phyloP scores from a whole-genome alignment of 2,329 filamentous ascomycete species.

The Scytalidium sp. region DNA sequence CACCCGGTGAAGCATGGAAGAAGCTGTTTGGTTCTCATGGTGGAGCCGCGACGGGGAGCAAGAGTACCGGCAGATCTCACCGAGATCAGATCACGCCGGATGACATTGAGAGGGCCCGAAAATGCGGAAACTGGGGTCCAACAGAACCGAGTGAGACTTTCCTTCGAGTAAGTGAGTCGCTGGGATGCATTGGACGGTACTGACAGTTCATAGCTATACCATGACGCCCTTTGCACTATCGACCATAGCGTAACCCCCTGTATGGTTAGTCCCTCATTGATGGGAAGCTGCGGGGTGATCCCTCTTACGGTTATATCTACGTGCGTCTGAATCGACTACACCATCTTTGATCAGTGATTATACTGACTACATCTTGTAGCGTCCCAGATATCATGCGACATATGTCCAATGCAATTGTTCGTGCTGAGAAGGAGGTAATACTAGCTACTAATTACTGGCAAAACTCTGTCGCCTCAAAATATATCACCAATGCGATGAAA shows the following conservation, averaged over 20 bases:
- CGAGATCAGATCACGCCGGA: slow-evolving; percentile 25
- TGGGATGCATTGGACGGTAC: not conserved
- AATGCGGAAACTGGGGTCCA: slow-evolving; percentile 67
- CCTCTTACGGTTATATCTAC: slow-evolving; percentile 68
- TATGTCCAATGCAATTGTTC: slow-evolving; percentile 72
- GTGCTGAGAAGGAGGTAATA: slow-evolving; percentile 70
- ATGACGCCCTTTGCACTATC: slow-evolving; percentile 22
- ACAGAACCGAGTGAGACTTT: slow-evolving; percentile 66
- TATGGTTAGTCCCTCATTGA: slow-evolving; percentile 55
- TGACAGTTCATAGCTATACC: slow-evolving; percentile 20
- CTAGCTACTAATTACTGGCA: slow-evolving; percentile 77
- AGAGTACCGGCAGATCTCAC: slow-evolving; percentile 15
- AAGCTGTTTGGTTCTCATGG: slow-evolving; percentile 44
- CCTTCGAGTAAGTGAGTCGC: slow-evolving; percentile 42
- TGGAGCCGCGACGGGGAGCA: slow-evolving; percentile 16
- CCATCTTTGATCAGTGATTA: not conserved
- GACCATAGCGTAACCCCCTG: slow-evolving; percentile 31
- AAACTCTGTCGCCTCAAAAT: slow-evolving; percentile 61
- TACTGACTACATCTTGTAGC: slow-evolving; percentile 27
- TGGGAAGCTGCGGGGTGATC: slow-evolving; percentile 59
- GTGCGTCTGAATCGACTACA: slow-evolving; percentile 20
- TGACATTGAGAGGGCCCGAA: slow-evolving; percentile 49
- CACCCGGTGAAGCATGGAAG: slow-evolving; percentile 53
- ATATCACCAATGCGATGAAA: slow-evolving; percentile 65
- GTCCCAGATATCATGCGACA: slow-evolving; percentile 70